Base-by-base conservation (phyloP, 2,329 filamentous ascomycete genomes). In the Clarireedia sp. region DNA sequence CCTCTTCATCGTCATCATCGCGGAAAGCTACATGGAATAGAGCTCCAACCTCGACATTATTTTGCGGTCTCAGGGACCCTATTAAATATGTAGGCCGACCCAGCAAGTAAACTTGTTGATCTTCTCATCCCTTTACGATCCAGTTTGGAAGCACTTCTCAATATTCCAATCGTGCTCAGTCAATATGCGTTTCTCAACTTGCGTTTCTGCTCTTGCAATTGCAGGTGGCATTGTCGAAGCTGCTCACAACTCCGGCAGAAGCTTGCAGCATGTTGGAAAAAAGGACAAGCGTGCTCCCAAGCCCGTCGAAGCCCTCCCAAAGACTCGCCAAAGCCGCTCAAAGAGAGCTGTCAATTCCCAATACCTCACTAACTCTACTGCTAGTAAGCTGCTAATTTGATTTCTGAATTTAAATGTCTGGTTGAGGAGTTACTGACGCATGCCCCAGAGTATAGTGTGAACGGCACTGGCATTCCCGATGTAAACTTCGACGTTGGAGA, bases 401-500 rank as follows among this genome's bases (percentile, higher is more conserved):
- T 36, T 12, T 3, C 6, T 3, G 12, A 24, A 5, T 16, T 2
- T 24, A 24, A 12, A 37, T 44, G 3, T 3, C 16, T 17, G 33
- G 5, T 17, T 17, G 29, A 5, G 36, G n/a, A 19, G 3, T 6
- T 21, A 45, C 23, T 52, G 7, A 52, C 14, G 5, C 8, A 1
- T 6, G 45, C 12, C 14, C 9, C 5, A 56, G 54, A 48, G 36
- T 56, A 43, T 46, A 51, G 48, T 14, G 54, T 56, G 3, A 54
- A 56, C n/a, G 50, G 54, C 16, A 21, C 54, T 24, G 54, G 43
- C n/a, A 54, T 56, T 16, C 87, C 87, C 0, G 83, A 88, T 17
- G 82, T 90, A 0, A 66, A 77, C 24, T 90, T 87, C 58, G 85
- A 90, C 59, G 72, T 88, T 43, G 78, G 80, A 53, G 82, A 86